Evolutionary conservation across 768 basidiomycete genomes (phyloP).

Genomic region (Psilocybe cubensis): DNA sequence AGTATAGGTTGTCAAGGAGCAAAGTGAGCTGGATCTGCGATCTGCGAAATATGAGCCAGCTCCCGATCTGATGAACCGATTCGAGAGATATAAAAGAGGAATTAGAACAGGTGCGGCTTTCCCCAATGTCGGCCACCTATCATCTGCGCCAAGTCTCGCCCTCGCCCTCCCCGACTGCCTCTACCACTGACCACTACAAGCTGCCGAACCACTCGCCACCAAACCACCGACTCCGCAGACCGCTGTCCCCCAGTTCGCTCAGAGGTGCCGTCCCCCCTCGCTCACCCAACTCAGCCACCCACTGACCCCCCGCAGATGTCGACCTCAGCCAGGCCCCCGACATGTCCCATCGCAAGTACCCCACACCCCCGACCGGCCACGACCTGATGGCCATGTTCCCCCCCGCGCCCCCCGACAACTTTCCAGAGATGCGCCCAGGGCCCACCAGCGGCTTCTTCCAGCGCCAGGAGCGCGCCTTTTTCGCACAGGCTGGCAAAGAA

Average conservation of each 20-base stretch:
- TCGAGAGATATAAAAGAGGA: constrained; percentile 9
- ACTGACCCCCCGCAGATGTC: constrained; percentile 59
- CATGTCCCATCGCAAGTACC: constrained; percentile 59
- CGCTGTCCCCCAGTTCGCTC: constrained; percentile 65
- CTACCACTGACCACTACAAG: constrained; percentile 45
- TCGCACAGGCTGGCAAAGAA: constrained; percentile 77
- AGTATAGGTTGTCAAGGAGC: constrained; percentile 4
- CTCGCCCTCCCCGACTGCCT: constrained; percentile 57
- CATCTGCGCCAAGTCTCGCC: constrained; percentile 63
- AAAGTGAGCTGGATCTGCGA: constrained; percentile 16
- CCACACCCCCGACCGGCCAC: constrained; percentile 79
- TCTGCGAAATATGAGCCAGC: constrained; percentile 20
- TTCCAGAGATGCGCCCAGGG: constrained; percentile 58
- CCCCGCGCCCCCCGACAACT: constrained; percentile 62
- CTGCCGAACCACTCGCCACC: constrained; percentile 32
- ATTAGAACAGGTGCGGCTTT: constrained; percentile 5
- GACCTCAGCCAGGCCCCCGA: constrained; percentile 61
- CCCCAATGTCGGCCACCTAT: constrained; percentile 39
- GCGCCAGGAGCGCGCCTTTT: constrained; percentile 79
- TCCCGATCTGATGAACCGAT: constrained; percentile 33
- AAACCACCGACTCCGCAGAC: constrained; percentile 43
- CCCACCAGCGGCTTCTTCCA: constrained; percentile 77
- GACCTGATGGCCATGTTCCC: constrained; percentile 89
- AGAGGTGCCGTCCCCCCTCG: constrained; percentile 49
- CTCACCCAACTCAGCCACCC: too few relatives aligned